Evolutionary conservation across 331 rosid genomes (phyloP).

Genomic region (Quercus lobata): DNA sequence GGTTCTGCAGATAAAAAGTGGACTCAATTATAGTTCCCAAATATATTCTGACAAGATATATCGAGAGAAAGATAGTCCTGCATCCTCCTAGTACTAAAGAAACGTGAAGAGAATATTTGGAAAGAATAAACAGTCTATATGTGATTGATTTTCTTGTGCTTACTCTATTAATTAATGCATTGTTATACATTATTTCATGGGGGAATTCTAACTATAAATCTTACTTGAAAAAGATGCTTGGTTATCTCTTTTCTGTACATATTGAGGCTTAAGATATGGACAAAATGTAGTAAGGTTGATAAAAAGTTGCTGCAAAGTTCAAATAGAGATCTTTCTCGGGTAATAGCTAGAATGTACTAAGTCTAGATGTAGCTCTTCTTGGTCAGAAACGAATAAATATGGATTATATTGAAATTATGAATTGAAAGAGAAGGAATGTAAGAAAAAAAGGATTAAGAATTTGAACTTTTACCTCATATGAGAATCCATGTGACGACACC

Average conservation of each 20-base stretch:
- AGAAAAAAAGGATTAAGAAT: background rate
- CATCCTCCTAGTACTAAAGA: background rate
- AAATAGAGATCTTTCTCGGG: background rate
- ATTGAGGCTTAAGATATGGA: background rate
- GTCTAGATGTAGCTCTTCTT: background rate
- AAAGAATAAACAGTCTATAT: background rate
- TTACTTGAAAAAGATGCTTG: background rate
- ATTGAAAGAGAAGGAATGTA: background rate
- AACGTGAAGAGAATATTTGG: background rate
- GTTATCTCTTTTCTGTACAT: background rate
- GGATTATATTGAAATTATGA: background rate
- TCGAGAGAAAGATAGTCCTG: background rate
- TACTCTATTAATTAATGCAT: background rate
- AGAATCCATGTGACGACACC: slow-evolving; percentile 24
- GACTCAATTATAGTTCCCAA: background rate
- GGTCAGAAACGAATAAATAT: background rate
- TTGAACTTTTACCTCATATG: background rate
- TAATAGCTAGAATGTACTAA: background rate
- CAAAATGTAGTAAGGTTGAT: background rate
- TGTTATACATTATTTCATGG: background rate
- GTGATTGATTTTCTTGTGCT: background rate
- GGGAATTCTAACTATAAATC: background rate
- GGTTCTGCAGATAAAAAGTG: background rate
- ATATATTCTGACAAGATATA: background rate
- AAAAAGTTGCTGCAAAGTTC: background rate